These are phyloP conservation scores for Calonectria honghensis DNA, from an alignment of 2,329 filamentous ascomycete genomes.

Conservation along the genomic window DNA sequence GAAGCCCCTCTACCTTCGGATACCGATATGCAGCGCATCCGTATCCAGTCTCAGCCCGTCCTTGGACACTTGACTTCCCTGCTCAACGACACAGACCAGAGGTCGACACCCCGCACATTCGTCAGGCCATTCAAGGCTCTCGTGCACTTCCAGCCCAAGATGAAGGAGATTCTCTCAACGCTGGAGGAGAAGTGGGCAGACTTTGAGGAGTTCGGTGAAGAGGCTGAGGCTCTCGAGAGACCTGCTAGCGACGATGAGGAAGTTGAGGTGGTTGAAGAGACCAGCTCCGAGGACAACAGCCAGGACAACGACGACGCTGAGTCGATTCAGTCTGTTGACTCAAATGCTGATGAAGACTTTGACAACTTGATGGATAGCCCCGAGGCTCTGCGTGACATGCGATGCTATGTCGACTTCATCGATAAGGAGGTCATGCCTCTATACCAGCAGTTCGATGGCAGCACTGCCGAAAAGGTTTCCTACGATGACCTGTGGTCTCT, in stretches of 20 bases:
- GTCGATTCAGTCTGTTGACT: constrained; percentile 61
- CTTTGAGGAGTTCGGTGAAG: constrained; percentile 57
- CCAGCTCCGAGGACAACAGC: constrained; percentile 39
- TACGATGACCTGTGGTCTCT: constrained; percentile 66
- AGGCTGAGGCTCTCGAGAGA: constrained; percentile 51
- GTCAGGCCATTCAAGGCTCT: constrained; percentile 64
- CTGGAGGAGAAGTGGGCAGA: constrained; percentile 66
- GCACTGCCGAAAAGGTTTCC: constrained; percentile 57
- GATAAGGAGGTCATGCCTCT: constrained; percentile 64
- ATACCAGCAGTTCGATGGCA: constrained; percentile 55
- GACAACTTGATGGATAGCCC: constrained; percentile 62
- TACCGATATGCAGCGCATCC: constrained; percentile 60
- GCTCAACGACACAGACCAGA: constrained; percentile 60
- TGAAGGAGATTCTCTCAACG: constrained; percentile 61
- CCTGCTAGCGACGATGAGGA: constrained; percentile 52
- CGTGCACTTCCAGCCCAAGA: constrained; percentile 64
- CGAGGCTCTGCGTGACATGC: constrained; percentile 64
- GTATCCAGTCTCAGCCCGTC: constrained; percentile 64
- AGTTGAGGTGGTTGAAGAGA: constrained; percentile 52
- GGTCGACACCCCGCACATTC: constrained; percentile 63
- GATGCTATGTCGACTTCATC: constrained; percentile 66
- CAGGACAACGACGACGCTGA: constrained; percentile 58
- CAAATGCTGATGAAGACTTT: constrained; percentile 60
- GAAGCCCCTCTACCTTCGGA: constrained; percentile 50
- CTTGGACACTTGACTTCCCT: constrained; percentile 62